phyloP scores from a whole-genome alignment of 352 stramenopile genomes.

The Phytophthora melonis region DNA sequence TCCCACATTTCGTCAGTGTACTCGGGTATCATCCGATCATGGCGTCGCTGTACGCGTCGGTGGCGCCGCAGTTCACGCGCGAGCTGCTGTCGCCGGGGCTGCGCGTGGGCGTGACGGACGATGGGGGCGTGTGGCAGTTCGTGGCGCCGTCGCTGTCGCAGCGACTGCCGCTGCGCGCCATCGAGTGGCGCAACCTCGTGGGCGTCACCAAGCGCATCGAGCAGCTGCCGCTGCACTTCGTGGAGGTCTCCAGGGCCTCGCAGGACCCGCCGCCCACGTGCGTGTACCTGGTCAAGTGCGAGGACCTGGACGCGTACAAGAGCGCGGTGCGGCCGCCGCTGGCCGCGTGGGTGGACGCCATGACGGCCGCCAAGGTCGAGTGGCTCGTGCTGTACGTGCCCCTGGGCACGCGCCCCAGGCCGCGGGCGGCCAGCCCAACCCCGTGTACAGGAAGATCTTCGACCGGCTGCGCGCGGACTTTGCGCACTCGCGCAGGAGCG shows the following conservation, averaged over 20 bases:
- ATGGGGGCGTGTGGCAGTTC: constrained; percentile 87
- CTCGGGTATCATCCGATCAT: constrained; percentile 25
- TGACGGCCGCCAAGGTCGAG: constrained; percentile 71
- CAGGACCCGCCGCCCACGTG: constrained; percentile 55
- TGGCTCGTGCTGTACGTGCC: constrained; percentile 90
- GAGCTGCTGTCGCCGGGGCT: constrained; percentile 70
- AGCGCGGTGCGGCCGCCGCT: constrained; percentile 56
- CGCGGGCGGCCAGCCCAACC: constrained; percentile 47
- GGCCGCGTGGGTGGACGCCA: constrained; percentile 71
- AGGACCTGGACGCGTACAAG: constrained; percentile 84
- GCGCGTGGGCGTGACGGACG: constrained; percentile 75
- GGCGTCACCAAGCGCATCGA: constrained; percentile 77
- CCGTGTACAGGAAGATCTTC: constrained; percentile 85
- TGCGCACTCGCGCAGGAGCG: constrained; percentile 46
- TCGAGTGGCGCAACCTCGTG: constrained; percentile 87
- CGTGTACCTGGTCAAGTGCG: constrained; percentile 87
- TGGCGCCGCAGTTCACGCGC: constrained; percentile 77
- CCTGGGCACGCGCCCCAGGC: constrained; percentile 74
- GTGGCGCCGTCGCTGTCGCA: constrained; percentile 66
- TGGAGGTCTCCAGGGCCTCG: constrained; percentile 35
- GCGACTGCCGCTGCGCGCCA: constrained; percentile 74
- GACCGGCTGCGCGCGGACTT: constrained; percentile 78
- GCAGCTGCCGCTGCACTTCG: constrained; percentile 68
- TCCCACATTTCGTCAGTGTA: no score
- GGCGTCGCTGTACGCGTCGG: constrained; percentile 77